phyloP scores from a whole-genome alignment of 768 basidiomycete genomes.

The Clitopilus hobsonii region DNA sequence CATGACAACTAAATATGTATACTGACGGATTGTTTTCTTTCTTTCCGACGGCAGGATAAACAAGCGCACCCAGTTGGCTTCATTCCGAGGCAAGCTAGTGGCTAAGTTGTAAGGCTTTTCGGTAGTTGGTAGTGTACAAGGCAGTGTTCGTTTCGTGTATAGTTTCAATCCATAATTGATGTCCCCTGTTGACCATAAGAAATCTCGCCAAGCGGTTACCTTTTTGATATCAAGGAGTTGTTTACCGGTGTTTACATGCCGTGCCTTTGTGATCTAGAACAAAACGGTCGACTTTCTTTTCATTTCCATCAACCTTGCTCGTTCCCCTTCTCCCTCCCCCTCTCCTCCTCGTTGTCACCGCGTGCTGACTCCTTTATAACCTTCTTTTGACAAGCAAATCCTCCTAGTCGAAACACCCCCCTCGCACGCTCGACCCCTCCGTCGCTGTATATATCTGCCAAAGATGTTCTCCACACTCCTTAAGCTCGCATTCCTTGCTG shows the following conservation, averaged over 20 bases:
- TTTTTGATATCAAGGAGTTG: background rate
- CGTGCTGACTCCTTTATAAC: constrained; percentile 25
- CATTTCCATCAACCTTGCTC: background rate
- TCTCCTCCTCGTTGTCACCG: constrained; percentile 20
- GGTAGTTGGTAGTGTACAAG: no score
- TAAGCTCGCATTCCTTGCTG: constrained; percentile 64
- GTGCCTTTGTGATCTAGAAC: background rate
- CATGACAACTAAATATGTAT: constrained; percentile 21
- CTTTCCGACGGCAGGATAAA: constrained; percentile 41
- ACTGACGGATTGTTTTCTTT: constrained; percentile 13
- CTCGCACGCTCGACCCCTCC: constrained; percentile 2
- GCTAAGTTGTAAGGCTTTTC: constrained; percentile 36
- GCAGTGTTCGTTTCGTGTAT: no score
- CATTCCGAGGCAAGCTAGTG: constrained; percentile 46
- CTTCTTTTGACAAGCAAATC: constrained; percentile 20
- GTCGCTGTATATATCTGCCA: constrained; percentile 17
- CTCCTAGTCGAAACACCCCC: background rate
- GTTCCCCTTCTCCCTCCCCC: constrained; percentile 14
- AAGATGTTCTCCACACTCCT: constrained; percentile 80
- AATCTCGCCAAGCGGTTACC: background rate
- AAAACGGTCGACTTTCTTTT: background rate
- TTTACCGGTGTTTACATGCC: background rate
- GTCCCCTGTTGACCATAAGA: background rate
- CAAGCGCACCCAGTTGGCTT: constrained; percentile 63
- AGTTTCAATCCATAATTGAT: no score